A percentile compares a stretch with the other conserved stretches of the same genome.
phyloP scores from a whole-genome alignment of 1,284 basidiomycete species.

The Ustilago cynodontis region DNA sequence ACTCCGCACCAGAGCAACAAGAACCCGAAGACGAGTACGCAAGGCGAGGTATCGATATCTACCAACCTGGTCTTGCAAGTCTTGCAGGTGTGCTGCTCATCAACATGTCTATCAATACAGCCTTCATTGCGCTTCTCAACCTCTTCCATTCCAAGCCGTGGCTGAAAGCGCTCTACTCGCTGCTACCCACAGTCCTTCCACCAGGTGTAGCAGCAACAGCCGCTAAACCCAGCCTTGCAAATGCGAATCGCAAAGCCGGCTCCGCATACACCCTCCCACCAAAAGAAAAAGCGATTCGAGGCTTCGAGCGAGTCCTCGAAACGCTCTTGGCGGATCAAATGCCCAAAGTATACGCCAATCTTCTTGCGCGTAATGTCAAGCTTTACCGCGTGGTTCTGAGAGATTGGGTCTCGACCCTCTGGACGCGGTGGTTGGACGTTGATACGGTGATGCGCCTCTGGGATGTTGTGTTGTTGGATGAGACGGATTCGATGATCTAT shows the following conservation, averaged over 20 bases:
- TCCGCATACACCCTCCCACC: constrained; percentile 21
- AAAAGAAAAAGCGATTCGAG: constrained; percentile 40
- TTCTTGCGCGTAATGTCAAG: constrained; percentile 54
- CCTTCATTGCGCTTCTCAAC: constrained; percentile 89
- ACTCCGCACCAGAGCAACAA: not conserved
- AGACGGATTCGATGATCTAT: constrained; percentile 60
- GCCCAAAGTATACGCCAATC: constrained; percentile 80
- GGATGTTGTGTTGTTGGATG: constrained; percentile 64
- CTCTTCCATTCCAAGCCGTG: constrained; percentile 71
- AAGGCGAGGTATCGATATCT: constrained; percentile 50
- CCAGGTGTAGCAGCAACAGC: not conserved
- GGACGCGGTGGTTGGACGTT: constrained; percentile 57
- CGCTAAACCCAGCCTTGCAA: constrained; percentile 1
- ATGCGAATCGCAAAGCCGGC: constrained; percentile 8
- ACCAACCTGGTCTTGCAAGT: constrained; percentile 67
- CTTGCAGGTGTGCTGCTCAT: constrained; percentile 90
- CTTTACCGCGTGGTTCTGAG: constrained; percentile 49
- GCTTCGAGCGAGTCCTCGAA: constrained; percentile 82
- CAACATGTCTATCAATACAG: constrained; percentile 81
- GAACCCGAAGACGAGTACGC: constrained; percentile 26
- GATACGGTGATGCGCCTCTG: constrained; percentile 63
- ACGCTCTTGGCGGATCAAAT: constrained; percentile 90
- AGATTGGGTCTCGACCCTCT: constrained; percentile 58
- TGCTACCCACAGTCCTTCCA: constrained; percentile 27
- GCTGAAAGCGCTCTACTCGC: constrained; percentile 61